phyloP scores from a whole-genome alignment of 305 asterid genomes.

The Coffea humblotiana region DNA sequence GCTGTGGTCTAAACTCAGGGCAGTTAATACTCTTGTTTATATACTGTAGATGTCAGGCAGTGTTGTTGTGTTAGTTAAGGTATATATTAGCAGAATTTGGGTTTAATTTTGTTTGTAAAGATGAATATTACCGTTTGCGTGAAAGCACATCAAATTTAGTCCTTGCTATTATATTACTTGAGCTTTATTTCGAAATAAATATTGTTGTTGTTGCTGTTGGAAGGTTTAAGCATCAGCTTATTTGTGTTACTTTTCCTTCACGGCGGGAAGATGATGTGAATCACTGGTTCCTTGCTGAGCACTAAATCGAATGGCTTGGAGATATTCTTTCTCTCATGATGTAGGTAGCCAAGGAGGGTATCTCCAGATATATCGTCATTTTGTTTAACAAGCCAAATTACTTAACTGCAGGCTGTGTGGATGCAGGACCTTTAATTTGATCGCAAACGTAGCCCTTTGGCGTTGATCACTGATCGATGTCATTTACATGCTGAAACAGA shows the following conservation, averaged over 20 bases:
- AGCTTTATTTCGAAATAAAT: no score
- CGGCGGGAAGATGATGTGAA: no score
- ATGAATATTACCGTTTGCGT: background rate
- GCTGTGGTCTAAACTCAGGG: background rate
- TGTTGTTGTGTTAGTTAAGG: background rate
- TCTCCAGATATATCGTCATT: background rate
- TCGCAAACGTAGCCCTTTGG: background rate
- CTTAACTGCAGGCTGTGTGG: background rate
- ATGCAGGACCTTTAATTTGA: background rate
- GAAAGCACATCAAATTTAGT: background rate
- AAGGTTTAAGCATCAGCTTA: background rate
- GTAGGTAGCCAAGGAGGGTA: no score
- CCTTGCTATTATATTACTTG: background rate
- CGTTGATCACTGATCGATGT: background rate
- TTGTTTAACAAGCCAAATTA: no score
- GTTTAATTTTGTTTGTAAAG: background rate
- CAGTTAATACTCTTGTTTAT: no score
- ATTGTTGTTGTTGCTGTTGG: background rate
- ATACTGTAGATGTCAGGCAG: background rate
- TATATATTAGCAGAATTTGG: no score
- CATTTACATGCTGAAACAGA: no score
- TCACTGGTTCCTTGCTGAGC: background rate
- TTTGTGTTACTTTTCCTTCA: no score
- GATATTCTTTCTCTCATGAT: no score
- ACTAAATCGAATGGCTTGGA: background rate